These are phyloP conservation scores for Zygoascus sp. DNA, from an alignment of 1,139 yeast genomes.

Conservation along the genomic window DNA sequence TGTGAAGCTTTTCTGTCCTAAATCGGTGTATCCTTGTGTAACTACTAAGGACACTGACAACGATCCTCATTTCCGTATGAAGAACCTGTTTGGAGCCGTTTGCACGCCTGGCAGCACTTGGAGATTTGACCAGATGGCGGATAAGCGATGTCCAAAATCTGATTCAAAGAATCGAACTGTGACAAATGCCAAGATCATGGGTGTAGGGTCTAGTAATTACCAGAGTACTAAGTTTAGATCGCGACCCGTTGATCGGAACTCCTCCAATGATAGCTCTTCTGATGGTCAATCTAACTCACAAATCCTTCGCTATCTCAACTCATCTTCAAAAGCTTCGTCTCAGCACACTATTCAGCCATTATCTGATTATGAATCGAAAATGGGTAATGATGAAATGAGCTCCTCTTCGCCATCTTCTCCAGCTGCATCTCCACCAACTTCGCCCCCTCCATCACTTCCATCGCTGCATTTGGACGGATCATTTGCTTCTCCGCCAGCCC, in stretches of 20 bases:
- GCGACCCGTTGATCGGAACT: background rate
- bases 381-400: too few species aligned
- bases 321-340: background rate
- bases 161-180: background rate
- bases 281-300: background rate
- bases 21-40: conserved; percentile 46
- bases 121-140: conserved; percentile 15
- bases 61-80: conserved; percentile 42
- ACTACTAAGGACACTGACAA: conserved; percentile 39
- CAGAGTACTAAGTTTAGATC: background rate
- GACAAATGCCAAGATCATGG: background rate
- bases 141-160: background rate
- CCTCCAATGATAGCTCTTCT: background rate
- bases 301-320: background rate
- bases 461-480: too few species aligned
- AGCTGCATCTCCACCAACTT: background rate
- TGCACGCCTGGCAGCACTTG: conserved; percentile 32
- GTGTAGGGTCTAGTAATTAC: background rate
- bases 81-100: conserved; percentile 43
- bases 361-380: background rate
- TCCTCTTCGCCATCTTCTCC: too few species aligned
- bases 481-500: too few species aligned
- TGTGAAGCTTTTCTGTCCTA: conserved; percentile 40
- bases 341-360: background rate
- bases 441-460: background rate